These are phyloP conservation scores for Salpingoeca rosetta DNA, from an alignment of 78 protist genomes.

Conservation along the genomic window DNA sequence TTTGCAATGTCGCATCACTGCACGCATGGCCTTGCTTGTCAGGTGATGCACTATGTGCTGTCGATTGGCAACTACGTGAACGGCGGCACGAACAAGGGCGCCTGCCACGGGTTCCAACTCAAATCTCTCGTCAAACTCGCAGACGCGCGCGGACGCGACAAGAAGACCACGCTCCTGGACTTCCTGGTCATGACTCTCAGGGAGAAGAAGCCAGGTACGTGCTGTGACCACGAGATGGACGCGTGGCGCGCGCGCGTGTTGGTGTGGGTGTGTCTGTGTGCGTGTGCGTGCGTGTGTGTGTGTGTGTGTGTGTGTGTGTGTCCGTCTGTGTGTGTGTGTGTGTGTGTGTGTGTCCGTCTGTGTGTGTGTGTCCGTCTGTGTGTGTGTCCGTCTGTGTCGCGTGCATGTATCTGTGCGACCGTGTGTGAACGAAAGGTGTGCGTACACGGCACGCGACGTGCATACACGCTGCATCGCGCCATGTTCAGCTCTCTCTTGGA, in stretches of 20 bases:
- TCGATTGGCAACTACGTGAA: constrained; percentile 40
- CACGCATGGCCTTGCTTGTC: too few species aligned
- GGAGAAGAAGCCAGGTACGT: background rate
- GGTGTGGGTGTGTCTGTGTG: too few species aligned
- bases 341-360: too few species aligned
- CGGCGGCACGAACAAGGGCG: constrained; percentile 23
- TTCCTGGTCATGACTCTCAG: background rate
- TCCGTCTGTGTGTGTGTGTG: too few species aligned
- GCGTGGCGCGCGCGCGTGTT: background rate
- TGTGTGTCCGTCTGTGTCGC: too few species aligned
- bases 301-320: too few species aligned
- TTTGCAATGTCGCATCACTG: too few species aligned
- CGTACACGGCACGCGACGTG: too few species aligned
- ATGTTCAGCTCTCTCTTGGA: background rate
- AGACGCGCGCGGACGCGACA: background rate
- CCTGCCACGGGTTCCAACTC: constrained; percentile 26
- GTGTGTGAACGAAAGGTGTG: too few species aligned
- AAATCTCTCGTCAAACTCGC: constrained; percentile 24
- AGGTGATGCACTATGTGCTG: constrained; percentile 11
- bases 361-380: too few species aligned
- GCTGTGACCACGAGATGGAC: background rate
- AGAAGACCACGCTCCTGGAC: constrained; percentile 9
- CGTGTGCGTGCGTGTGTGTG: background rate
- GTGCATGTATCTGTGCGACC: too few species aligned
- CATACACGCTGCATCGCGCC: too few species aligned